Conservation (phyloP, 116 monocot genomes). For the Phalaenopsis hybrid region DNA sequence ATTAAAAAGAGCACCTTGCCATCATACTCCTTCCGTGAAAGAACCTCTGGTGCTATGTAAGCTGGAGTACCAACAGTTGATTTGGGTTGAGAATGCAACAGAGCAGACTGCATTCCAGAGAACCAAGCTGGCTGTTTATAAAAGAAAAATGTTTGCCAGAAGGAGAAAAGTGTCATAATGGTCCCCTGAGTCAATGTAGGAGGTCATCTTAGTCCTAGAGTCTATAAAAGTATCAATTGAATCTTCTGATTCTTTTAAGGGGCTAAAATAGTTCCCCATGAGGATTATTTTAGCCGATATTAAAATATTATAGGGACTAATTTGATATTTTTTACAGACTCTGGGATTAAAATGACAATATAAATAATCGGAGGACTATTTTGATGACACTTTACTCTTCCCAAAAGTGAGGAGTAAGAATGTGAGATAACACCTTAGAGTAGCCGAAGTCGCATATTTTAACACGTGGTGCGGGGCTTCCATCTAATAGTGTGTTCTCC, state of each 20-base stretch:
- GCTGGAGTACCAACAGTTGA: constrained; percentile 68
- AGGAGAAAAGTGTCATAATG: no score
- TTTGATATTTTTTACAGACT: no score
- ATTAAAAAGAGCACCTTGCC: constrained; percentile 46
- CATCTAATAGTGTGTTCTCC: constrained; percentile 93
- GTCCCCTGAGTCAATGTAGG: no score
- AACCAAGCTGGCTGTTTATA: background rate
- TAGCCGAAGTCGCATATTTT: constrained; percentile 98
- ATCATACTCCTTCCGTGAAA: constrained; percentile 57
- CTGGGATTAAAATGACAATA: no score
- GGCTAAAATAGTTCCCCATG: no score
- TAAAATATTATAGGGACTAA: no score
- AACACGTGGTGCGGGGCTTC: constrained; percentile 66
- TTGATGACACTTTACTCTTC: no score
- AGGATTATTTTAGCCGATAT: no score
- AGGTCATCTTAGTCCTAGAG: no score
- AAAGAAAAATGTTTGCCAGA: background rate
- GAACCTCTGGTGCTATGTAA: constrained; percentile 66
- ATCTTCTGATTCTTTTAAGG: no score
- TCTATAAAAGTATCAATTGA: no score
- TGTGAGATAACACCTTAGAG: constrained; percentile 54
- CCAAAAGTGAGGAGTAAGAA: background rate
- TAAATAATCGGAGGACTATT: no score
- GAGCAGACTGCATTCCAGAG: constrained; percentile 39
- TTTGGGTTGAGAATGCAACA: constrained; percentile 68